phyloP scores from a whole-genome alignment of 306 rosid genomes.

The Vigna mungo region DNA sequence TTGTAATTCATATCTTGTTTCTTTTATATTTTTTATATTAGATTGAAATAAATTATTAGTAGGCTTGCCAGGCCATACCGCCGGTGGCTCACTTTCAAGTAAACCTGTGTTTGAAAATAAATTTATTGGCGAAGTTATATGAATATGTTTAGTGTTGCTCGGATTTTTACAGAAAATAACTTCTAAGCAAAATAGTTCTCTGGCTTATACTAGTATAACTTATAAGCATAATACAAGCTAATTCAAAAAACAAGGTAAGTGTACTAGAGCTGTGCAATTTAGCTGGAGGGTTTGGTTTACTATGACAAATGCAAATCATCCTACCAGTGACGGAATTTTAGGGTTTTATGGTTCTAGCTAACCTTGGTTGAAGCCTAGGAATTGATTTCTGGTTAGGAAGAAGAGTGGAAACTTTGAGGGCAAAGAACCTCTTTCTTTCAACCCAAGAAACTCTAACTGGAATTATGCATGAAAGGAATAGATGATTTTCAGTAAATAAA shows the following conservation, averaged over 20 bases:
- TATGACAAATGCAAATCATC: slow-evolving; percentile 15
- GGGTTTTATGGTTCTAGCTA: slow-evolving; percentile 28
- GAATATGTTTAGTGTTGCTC: slow-evolving; percentile 32
- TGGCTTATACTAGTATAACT: background rate
- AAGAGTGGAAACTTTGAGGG: slow-evolving; percentile 24
- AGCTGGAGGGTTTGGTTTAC: slow-evolving; percentile 23
- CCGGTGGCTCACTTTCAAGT: slow-evolving; percentile 32
- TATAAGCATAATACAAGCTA: slow-evolving; percentile 20
- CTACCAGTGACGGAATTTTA: slow-evolving; percentile 10
- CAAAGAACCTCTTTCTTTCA: background rate
- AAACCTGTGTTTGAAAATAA: slow-evolving; percentile 19
- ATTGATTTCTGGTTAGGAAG: slow-evolving; percentile 37
- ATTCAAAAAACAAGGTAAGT: background rate
- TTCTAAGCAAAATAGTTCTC: slow-evolving; percentile 3
- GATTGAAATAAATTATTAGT: slow-evolving; percentile 27
- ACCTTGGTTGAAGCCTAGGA: slow-evolving; percentile 25
- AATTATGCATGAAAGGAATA: background rate
- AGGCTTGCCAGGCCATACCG: slow-evolving; percentile 24
- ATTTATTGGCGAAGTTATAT: slow-evolving; percentile 16
- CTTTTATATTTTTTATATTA: slow-evolving; percentile 36
- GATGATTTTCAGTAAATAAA: slow-evolving; percentile 28
- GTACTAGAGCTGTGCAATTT: slow-evolving; percentile 28
- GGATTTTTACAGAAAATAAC: slow-evolving; percentile 11
- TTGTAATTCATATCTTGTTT: slow-evolving; percentile 56
- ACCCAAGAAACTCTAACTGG: background rate